Conservation (phyloP, 306 rosid genomes). For the Inga leiocalycina region DNA sequence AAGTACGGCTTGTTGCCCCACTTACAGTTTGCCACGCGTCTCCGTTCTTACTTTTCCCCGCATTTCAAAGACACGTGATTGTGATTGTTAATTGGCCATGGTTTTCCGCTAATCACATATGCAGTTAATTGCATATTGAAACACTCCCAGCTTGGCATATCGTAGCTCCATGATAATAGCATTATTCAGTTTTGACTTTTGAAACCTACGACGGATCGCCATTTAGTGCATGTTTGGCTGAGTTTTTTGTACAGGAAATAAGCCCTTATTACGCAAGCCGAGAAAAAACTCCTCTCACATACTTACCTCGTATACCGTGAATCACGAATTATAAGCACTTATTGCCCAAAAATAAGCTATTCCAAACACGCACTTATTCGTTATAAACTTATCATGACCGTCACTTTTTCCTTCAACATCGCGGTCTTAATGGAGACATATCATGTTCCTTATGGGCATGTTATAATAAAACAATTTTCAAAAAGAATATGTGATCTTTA, state of each 20-base stretch:
- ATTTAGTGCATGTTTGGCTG: too few relatives aligned
- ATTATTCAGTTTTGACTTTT: background rate
- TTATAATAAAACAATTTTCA: too few relatives aligned
- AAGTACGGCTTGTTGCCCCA: background rate
- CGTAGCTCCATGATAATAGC: background rate
- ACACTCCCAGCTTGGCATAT: slow-evolving; percentile 30
- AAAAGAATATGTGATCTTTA: too few relatives aligned
- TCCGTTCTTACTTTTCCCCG: background rate
- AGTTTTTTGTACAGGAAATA: too few relatives aligned
- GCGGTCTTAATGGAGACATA: background rate
- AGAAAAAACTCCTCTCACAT: too few relatives aligned
- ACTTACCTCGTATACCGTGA: too few relatives aligned
- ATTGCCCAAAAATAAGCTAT: too few relatives aligned
- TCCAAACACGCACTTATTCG: background rate
- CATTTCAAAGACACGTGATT: background rate
- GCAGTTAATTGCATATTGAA: background rate
- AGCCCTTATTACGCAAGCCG: too few relatives aligned
- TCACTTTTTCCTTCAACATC: too few relatives aligned
- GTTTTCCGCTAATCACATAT: background rate
- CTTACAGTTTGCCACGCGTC: background rate
- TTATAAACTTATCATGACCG: background rate
- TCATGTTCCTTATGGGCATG: too few relatives aligned
- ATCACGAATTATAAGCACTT: too few relatives aligned
- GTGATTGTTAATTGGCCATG: background rate
- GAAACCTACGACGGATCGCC: background rate